Evolutionary conservation across 2,329 filamentous ascomycete species (phyloP), one percentile per base, ranked within the genome.

Genomic region (Zymoseptoria tritici): DNA sequence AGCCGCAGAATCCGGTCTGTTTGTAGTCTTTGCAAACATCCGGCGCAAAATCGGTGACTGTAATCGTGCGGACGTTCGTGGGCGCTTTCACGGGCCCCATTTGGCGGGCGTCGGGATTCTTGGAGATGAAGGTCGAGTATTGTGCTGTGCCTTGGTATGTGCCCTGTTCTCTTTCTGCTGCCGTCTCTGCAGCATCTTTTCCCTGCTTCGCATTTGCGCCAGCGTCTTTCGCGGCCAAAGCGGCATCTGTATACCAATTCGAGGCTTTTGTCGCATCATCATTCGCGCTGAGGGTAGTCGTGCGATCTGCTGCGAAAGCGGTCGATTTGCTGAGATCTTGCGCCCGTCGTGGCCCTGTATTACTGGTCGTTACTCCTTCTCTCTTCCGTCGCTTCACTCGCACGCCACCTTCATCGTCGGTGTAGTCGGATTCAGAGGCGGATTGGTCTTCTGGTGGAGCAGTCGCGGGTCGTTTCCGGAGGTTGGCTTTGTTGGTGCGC

Each of bases 21-120:
- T 93, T 93, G 75, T 90, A 94, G 72, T 97, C 94, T 74, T 97
- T 97, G 76, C 94, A 99, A 0, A 96, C 89, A 66, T 97, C 93
- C 0, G 93, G 91, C 0, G 89, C 88, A 72, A 90, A 97, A 72
- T 99, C 94, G 31, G 86, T 96, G 6, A 93, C 83, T 0, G 92
- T 97, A 64, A 96, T 88, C 1, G 89, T 96, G 56, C 94, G 86
- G 58, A 99, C 87, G 69, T 97, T 97, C 1, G 90, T 89, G 0
- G 93, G 83, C 1, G 89, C 88, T 75, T 96, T 96, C 62, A 95
- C 82, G 0, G 94, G 94, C 0, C 94, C 94, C 29, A 96, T 87
- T 4, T 57, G 57, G 2, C 86, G 84, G 7, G 88, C 86, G 71
- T 95, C 83, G 19, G 89, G 86, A 67, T 93, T 93, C 77, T 88